Percentiles rank a stretch among this genome's conserved stretches.
phyloP scores from a whole-genome alignment of 208 protist species.

The Acanthamoeba polyphaga region DNA sequence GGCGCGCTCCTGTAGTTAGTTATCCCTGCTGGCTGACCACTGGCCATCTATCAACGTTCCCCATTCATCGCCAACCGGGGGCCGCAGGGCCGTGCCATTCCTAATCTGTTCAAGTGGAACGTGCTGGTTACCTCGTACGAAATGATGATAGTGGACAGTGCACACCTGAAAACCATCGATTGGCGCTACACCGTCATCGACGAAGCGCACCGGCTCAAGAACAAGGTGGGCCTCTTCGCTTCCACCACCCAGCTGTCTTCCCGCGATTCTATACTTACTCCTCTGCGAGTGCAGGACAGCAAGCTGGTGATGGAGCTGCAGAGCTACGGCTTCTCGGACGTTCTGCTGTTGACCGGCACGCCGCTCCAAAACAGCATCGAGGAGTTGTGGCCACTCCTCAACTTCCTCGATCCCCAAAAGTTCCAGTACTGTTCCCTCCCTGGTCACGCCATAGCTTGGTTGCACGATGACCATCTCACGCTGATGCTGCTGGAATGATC shows the following conservation, averaged over 20 bases:
- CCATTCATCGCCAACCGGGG: too few relatives aligned
- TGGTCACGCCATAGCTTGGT: too few relatives aligned
- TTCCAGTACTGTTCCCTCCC: conserved; percentile 81
- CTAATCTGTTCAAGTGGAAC: conserved; percentile 89
- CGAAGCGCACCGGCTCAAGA: conserved; percentile 97
- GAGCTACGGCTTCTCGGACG: conserved; percentile 75
- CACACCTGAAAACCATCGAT: conserved; percentile 93
- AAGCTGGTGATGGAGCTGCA: conserved; percentile 77
- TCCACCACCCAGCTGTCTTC: not conserved
- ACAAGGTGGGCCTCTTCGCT: conserved; percentile 68
- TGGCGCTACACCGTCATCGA: conserved; percentile 97
- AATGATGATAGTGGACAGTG: conserved; percentile 91
- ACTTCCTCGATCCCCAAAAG: conserved; percentile 95
- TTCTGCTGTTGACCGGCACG: conserved; percentile 91
- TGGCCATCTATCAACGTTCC: too few relatives aligned
- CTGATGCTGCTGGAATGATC: not conserved
- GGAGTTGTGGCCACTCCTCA: conserved; percentile 97
- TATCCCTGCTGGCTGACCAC: not conserved
- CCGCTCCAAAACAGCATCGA: conserved; percentile 97
- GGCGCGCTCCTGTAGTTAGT: not conserved
- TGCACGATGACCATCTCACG: not conserved
- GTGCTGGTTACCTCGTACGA: conserved; percentile 97
- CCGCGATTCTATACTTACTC: conserved; percentile 84
- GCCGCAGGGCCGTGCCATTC: not conserved
- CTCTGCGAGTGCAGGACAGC: conserved; percentile 77